These are phyloP conservation scores for Epicoccum sorghinum DNA, from an alignment of 2,329 filamentous ascomycete species.

Conservation along the genomic window DNA sequence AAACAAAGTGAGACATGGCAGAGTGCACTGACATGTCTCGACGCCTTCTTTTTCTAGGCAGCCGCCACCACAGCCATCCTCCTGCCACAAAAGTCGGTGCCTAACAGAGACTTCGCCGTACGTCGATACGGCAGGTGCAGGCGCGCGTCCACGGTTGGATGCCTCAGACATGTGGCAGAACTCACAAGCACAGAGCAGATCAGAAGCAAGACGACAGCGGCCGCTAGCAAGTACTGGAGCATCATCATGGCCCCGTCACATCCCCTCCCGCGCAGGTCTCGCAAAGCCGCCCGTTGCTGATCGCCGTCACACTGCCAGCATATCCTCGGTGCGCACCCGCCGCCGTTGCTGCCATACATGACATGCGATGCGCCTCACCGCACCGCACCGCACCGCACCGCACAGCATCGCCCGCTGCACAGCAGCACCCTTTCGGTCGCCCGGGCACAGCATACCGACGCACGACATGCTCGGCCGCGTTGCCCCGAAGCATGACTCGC, in stretches of 20 bases:
- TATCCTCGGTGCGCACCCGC: too few relatives aligned
- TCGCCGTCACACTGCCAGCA: background rate
- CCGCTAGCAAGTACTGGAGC: background rate
- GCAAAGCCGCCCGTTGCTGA: background rate
- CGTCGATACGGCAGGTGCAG: too few relatives aligned
- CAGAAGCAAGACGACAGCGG: slow-evolving; percentile 2
- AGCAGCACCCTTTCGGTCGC: too few relatives aligned
- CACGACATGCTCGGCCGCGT: background rate
- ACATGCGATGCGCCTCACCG: background rate
- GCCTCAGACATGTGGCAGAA: too few relatives aligned
- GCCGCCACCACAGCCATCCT: background rate
- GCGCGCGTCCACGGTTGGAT: too few relatives aligned
- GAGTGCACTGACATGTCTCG: slow-evolving; percentile 2
- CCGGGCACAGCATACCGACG: background rate
- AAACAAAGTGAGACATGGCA: background rate
- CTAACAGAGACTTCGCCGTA: background rate
- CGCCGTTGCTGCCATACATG: background rate
- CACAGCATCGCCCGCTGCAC: too few relatives aligned
- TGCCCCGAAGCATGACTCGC: slow-evolving; percentile 5
- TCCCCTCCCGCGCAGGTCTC: background rate
- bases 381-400: background rate
- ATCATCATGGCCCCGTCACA: background rate
- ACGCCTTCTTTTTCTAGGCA: background rate
- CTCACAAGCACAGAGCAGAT: background rate
- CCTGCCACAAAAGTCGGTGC: background rate